phyloP scores from a whole-genome alignment of 2,329 filamentous ascomycete genomes.

The Fusarium piperis region DNA sequence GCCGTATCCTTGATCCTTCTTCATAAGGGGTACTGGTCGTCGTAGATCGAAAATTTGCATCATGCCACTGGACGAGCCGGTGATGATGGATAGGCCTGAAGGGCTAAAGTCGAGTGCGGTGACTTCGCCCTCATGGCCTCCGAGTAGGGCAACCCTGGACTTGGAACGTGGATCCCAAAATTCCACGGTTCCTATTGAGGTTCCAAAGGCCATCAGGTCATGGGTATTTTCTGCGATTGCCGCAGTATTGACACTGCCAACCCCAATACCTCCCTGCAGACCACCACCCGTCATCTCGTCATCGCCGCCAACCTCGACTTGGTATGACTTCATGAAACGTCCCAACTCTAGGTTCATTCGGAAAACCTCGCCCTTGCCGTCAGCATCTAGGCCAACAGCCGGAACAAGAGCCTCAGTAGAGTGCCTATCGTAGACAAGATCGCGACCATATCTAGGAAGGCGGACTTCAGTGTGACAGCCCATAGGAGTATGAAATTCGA shows the following conservation, averaged over 20 bases:
- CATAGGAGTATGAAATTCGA: slow-evolving; percentile 92
- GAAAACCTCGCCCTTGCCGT: slow-evolving; percentile 92
- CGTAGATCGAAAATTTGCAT: slow-evolving; percentile 93
- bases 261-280: slow-evolving; percentile 85
- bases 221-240: slow-evolving; percentile 90
- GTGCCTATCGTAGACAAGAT: slow-evolving; percentile 83
- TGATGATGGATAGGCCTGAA: slow-evolving; percentile 84
- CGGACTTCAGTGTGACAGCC: slow-evolving; percentile 91
- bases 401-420: slow-evolving; percentile 89
- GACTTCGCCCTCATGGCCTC: slow-evolving; percentile 75
- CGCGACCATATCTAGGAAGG: slow-evolving; percentile 91
- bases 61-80: slow-evolving; percentile 87
- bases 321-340: slow-evolving; percentile 93
- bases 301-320: slow-evolving; percentile 88
- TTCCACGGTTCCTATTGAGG: slow-evolving; percentile 93
- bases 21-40: slow-evolving; percentile 83
- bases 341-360: slow-evolving; percentile 91
- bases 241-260: slow-evolving; percentile 87
- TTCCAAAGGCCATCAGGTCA: slow-evolving; percentile 92
- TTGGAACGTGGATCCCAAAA: slow-evolving; percentile 94
- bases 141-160: slow-evolving; percentile 80
- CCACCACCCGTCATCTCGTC: slow-evolving; percentile 77
- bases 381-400: slow-evolving; percentile 84
- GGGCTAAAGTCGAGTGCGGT: slow-evolving; percentile 88
- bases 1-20: slow-evolving; percentile 96